These are phyloP conservation scores for Truncatella angustata DNA, from an alignment of 2,329 filamentous ascomycete genomes.

Conservation along the genomic window DNA sequence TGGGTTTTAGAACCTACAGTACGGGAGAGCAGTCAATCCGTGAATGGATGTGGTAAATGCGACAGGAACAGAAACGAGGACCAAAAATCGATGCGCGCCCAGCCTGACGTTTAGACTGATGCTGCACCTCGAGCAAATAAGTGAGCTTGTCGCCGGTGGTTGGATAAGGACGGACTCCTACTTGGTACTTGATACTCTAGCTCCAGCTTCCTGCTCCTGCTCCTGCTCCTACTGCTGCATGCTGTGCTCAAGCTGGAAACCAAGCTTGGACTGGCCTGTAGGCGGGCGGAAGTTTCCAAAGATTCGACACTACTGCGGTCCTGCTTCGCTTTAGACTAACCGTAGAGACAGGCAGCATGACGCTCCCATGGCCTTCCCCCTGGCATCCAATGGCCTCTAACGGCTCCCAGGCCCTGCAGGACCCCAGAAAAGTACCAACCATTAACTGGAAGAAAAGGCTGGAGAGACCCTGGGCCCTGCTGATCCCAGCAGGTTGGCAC, in stretches of 20 bases:
- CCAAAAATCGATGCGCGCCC: not conserved
- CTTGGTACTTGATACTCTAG: not conserved
- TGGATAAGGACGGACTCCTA: not conserved
- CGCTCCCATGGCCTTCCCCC: not conserved
- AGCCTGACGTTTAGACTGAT: not conserved
- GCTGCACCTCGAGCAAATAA: no score
- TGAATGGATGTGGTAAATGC: not conserved
- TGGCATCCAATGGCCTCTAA: not conserved
- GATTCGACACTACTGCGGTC: constrained; percentile 7
- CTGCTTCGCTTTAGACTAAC: no score
- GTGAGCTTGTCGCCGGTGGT: not conserved
- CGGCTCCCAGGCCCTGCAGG: not conserved
- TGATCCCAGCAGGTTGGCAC: constrained; percentile 5
- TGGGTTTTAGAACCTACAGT: not conserved
- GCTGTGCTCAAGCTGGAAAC: no score
- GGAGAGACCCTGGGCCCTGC: not conserved
- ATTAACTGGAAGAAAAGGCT: not conserved
- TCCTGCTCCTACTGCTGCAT: no score
- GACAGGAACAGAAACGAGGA: not conserved
- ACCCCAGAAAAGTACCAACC: not conserved
- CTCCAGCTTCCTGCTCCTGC: no score
- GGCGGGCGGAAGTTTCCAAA: constrained; percentile 7
- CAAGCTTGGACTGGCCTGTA: not conserved
- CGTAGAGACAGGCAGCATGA: not conserved
- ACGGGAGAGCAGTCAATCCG: not conserved